Conservation (phyloP, 1,284 basidiomycete species). For the Rhodotorula sp. region DNA sequence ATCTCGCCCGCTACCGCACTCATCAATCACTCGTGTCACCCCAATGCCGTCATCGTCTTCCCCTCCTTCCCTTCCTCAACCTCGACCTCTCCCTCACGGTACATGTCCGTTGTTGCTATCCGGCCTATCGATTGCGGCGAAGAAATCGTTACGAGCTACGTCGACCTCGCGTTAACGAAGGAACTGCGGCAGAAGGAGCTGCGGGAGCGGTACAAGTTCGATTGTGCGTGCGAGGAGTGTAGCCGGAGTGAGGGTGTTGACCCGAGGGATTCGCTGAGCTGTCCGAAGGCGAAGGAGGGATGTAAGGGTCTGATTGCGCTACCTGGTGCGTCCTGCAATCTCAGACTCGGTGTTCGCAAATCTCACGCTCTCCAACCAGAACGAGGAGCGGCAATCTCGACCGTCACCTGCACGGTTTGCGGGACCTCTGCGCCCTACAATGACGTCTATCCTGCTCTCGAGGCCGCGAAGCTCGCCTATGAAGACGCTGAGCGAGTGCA, state of each 20-base stretch:
- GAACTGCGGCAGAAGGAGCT: slow-evolving; percentile 61
- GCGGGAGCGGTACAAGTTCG: slow-evolving; percentile 73
- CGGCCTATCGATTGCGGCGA: slow-evolving; percentile 63
- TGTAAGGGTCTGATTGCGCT: slow-evolving; percentile 45
- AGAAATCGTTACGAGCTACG: slow-evolving; percentile 79
- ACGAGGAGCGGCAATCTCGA: background rate
- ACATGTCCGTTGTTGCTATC: slow-evolving; percentile 69
- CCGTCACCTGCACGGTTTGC: slow-evolving; percentile 6
- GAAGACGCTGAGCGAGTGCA: slow-evolving; percentile 18
- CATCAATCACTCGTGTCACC: slow-evolving; percentile 86
- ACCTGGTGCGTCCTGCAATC: slow-evolving; percentile 51
- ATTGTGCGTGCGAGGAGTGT: slow-evolving; percentile 69
- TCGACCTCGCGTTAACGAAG: slow-evolving; percentile 73
- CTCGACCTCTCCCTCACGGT: slow-evolving; percentile 54
- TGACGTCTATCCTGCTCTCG: slow-evolving; percentile 8
- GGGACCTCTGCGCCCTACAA: background rate
- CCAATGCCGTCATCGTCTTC: slow-evolving; percentile 87
- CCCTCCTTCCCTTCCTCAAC: slow-evolving; percentile 53
- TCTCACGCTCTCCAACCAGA: background rate
- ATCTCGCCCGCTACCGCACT: slow-evolving; percentile 76
- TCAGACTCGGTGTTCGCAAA: background rate
- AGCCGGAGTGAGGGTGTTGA: slow-evolving; percentile 55
- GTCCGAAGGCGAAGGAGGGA: slow-evolving; percentile 45
- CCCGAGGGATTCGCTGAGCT: slow-evolving; percentile 66
- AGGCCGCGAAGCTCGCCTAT: slow-evolving; percentile 4